Base-by-base conservation (phyloP, 495 filamentous ascomycete genomes). In the Rhypophila decipiens region DNA sequence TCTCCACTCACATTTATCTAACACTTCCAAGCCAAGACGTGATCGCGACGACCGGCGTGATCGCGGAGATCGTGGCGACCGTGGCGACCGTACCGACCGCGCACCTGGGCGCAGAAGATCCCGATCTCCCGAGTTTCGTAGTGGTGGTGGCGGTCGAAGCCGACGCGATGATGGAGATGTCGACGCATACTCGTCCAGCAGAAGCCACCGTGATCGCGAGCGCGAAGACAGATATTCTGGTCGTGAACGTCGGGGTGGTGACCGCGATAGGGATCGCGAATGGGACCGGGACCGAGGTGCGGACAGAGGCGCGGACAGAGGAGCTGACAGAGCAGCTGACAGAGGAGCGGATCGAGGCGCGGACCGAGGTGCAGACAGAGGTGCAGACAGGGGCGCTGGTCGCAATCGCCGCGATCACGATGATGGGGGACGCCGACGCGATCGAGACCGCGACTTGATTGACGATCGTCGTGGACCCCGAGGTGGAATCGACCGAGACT, bases 101-200 rank as follows among this genome's bases (percentile, higher is more conserved):
- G 18, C 29, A 8, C 80, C 84, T 12, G 20, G 24, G 18, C 75
- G 86, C 51, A 77, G 86, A 66, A 79, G 87, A 20, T 90, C 87
- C 9, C 76, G 87, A 46, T 91, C 87, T 9, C 87, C 87, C 47
- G 82, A 86, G 49, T 76, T 80, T 57, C 72, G 75, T 52, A 58
- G 69, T 18, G 66, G 75, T 11, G 20, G 39, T 5, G 19, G 20
- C 19, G 38, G 29, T 34, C 66, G 72, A 22, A 74, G 79, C 45
- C 77, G 84, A 49, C 67, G 75, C 44, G 76, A 79, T 46, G 70
- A 87, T 38, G 76, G 77, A 53, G 89, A 95, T 55, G 76, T 80
- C 62, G 90, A 96, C 60, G 80, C 86, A 9, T 96, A 96, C 69
- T 91, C 88, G 8, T 86, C 86, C 7, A 94, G 88, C 63, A 83